Base-by-base conservation (phyloP, 169 alveolate genomes). In the Toxoplasma gondii region DNA sequence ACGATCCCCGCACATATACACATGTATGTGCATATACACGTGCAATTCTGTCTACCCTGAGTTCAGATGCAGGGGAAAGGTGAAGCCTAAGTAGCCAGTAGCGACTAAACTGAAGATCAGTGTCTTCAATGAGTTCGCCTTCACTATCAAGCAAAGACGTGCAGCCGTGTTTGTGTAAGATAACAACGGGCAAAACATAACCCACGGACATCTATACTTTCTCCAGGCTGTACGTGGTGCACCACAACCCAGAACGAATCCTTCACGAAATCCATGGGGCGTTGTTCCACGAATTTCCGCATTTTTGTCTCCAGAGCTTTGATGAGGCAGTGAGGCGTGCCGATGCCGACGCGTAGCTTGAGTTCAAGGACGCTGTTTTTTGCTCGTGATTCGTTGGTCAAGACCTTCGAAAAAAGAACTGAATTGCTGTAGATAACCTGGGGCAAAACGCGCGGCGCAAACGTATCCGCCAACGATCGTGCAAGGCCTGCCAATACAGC, bases 181-280 rank as follows among this genome's bases (percentile, higher is more conserved):
- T 4, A 49, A 64, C 34, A 64, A 31, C 1, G 39, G 1, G 39
- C 39, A 16, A 31, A 45, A n/a, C 16, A 78, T 41, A n/a, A 12
- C 45, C 49, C 86, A 78, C 91, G 43, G n/a, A 92, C 95, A 83
- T 92, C 95, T 70, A 92, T 58, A 81, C 95, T 82, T n/a, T 91
- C 78, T 84, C 95, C 95, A n/a, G 95, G 95, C 44, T 92, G 92
- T n/a, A 92, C 92, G 64, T 92, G 87, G 29, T 81, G 70, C 41
- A 92, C 83, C 44, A 58, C 87, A n/a, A 92, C 88, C 87, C 88
- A 39, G 78, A 92, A 92, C 54, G 92, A 83, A 80, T 92, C 95
- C 80, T 92, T 92, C 36, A 92, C 95, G 78, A 83, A 92, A 41
- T 92, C 95, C 95, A 92, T 92, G 88, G 95, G 95, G 29, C 92